phyloP scores from a whole-genome alignment of 352 stramenopile genomes.

The Phytopythium sindhum region DNA sequence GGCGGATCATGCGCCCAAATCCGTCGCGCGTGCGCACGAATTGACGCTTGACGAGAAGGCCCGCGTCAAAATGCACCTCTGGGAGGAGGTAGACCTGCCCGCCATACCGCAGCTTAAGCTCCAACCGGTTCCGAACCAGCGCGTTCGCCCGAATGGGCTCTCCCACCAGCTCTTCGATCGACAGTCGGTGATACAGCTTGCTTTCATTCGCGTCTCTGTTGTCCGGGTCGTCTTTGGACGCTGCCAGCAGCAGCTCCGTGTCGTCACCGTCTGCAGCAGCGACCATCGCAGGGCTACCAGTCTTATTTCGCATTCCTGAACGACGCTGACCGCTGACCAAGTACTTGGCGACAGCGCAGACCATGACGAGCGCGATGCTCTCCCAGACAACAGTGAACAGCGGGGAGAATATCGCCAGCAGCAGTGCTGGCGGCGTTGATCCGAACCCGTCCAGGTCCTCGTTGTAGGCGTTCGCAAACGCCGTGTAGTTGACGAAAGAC shows the following conservation, averaged over 20 bases:
- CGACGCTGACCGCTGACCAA: not conserved
- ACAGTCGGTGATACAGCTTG: conserved; percentile 41
- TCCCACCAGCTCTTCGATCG: conserved; percentile 46
- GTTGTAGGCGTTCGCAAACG: conserved; percentile 46
- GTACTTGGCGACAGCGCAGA: conserved; percentile 5
- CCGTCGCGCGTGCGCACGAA: conserved; percentile 45
- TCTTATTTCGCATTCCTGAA: not conserved
- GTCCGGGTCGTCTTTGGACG: not conserved
- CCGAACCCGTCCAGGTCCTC: conserved; percentile 44
- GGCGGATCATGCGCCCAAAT: conserved; percentile 51
- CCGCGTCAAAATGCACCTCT: conserved; percentile 57
- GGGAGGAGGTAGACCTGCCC: conserved; percentile 42
- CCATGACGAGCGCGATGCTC: conserved; percentile 17
- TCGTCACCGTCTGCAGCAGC: not conserved
- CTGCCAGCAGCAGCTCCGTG: not conserved
- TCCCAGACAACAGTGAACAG: conserved; percentile 30
- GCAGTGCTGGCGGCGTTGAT: conserved; percentile 18
- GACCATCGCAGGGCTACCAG: not conserved
- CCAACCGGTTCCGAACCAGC: conserved; percentile 38
- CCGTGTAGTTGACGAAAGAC: conserved; percentile 27
- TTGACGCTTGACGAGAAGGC: conserved; percentile 39
- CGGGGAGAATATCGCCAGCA: conserved; percentile 31
- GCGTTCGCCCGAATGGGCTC: conserved; percentile 46
- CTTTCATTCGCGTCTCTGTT: not conserved
- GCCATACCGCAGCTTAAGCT: conserved; percentile 30